Conservation (phyloP, 257 asterid genomes). For the Nicotiana noctiflora region DNA sequence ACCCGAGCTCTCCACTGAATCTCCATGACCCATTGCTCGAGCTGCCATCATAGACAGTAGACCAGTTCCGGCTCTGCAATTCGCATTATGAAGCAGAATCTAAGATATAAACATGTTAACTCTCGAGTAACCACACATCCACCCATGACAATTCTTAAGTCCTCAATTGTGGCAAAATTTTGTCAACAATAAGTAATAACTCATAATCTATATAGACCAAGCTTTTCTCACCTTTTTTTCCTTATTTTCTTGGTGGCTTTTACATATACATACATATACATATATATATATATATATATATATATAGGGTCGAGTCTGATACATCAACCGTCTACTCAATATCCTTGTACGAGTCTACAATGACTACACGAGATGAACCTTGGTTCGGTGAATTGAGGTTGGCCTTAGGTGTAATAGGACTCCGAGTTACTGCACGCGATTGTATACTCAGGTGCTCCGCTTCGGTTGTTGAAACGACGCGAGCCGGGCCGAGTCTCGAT, state of each 20-base stretch:
- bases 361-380: too few species aligned
- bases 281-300: too few species aligned
- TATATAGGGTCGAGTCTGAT: too few species aligned
- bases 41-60: conserved; percentile 91
- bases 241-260: not conserved
- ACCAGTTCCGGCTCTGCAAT: conserved; percentile 90
- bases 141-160: not conserved
- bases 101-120: not conserved
- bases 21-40: conserved; percentile 54
- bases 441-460: too few species aligned
- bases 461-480: too few species aligned
- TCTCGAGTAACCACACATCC: not conserved
- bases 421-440: too few species aligned
- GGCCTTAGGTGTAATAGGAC: too few species aligned
- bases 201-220: not conserved
- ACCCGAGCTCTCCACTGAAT: conserved; percentile 22
- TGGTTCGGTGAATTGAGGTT: too few species aligned
- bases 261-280: not conserved
- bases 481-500: too few species aligned
- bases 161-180: not conserved
- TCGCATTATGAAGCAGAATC: conserved; percentile 3
- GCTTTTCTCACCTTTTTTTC: not conserved
- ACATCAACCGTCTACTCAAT: too few species aligned
- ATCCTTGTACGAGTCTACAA: too few species aligned
- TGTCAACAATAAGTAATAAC: not conserved